Evolutionary conservation across 2,329 filamentous ascomycete genomes (phyloP).

Genomic region (Fusarium redolens): DNA sequence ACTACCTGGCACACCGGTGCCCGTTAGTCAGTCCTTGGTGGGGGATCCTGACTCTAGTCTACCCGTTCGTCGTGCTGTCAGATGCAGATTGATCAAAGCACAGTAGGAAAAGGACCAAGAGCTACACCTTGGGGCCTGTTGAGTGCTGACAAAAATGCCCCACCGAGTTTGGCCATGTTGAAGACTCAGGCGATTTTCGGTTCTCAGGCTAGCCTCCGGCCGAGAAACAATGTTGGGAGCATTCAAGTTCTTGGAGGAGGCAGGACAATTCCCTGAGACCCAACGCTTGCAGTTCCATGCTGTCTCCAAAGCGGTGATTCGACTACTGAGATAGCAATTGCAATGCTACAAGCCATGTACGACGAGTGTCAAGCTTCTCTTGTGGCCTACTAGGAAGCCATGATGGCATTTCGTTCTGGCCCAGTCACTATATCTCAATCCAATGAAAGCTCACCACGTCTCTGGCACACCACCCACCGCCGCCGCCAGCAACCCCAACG

Average conservation of each 20-base stretch:
- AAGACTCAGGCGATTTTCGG: slow-evolving; percentile 17
- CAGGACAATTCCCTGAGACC: neutral
- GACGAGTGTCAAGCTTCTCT: slow-evolving; percentile 31
- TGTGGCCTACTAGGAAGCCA: slow-evolving; percentile 9
- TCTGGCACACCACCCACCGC: slow-evolving; percentile 48
- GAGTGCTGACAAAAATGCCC: slow-evolving; percentile 39
- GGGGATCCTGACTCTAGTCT: slow-evolving; percentile 50
- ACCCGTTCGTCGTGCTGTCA: slow-evolving; percentile 48
- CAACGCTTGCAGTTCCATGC: slow-evolving; percentile 1
- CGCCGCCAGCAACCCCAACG: slow-evolving; percentile 40
- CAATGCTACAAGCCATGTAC: slow-evolving; percentile 28
- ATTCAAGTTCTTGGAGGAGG: slow-evolving; percentile 8
- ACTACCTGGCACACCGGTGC: slow-evolving; percentile 43
- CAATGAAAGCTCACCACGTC: slow-evolving; percentile 53
- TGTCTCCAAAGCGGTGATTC: slow-evolving; percentile 9
- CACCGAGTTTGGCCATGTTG: neutral
- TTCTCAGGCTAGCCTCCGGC: slow-evolving; percentile 31
- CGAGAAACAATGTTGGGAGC: slow-evolving; percentile 29
- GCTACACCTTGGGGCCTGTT: slow-evolving; percentile 21
- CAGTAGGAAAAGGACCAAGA: slow-evolving; percentile 30
- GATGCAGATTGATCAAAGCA: slow-evolving; percentile 40
- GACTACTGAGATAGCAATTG: slow-evolving; percentile 4
- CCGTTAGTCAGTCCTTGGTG: slow-evolving; percentile 38
- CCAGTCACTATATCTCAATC: slow-evolving; percentile 41
- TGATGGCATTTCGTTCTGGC: slow-evolving; percentile 39